Conservation (phyloP, 257 asterid species). For the Nicotiana tabacum region DNA sequence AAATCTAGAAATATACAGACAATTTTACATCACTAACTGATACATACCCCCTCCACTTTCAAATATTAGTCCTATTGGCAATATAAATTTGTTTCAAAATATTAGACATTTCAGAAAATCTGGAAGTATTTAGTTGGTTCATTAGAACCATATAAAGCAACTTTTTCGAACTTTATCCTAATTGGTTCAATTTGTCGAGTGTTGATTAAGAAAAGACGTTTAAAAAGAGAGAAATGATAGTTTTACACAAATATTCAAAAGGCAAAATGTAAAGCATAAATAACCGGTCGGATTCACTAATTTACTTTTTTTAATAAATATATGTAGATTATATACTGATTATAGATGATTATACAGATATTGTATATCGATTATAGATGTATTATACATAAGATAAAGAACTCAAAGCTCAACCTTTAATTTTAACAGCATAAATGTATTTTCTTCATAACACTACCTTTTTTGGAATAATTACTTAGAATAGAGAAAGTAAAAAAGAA, state of each 20-base stretch:
- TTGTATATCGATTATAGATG: too few species aligned
- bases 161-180: not conserved
- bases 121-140: not conserved
- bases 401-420: not conserved
- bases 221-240: not conserved
- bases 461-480: not conserved
- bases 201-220: not conserved
- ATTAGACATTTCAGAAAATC: not conserved
- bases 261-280: too few species aligned
- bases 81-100: not conserved
- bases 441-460: not conserved
- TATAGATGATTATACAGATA: too few species aligned
- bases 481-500: not conserved
- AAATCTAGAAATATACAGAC: not conserved
- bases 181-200: not conserved
- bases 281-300: too few species aligned
- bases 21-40: not conserved
- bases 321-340: too few species aligned
- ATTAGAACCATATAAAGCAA: not conserved
- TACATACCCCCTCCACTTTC: not conserved
- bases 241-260: not conserved
- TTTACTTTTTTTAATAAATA: too few species aligned
- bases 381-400: not conserved
- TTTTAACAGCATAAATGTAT: not conserved
- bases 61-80: not conserved